Evolutionary conservation across 2,329 filamentous ascomycete genomes (phyloP), one percentile per base, ranked within the genome.

Genomic region (Claviceps paspali): DNA sequence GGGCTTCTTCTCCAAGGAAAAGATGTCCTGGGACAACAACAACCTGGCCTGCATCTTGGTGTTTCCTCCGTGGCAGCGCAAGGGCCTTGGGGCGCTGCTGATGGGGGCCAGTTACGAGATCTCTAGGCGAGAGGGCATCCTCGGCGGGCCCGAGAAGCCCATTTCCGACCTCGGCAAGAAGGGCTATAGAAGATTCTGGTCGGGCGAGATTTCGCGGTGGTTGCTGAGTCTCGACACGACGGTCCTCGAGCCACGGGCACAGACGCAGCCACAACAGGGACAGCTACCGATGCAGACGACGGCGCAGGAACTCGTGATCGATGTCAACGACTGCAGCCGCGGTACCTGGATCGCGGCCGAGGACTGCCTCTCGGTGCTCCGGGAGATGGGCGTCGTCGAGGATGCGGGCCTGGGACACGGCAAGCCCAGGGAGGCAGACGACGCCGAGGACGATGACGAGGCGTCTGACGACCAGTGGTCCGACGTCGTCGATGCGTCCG

Each of bases 1-100:
- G 1, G 91, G 91, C n/a, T 96, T 96, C 68, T 98, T 96, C 64
- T 92, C 83, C 45, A 96, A 98, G 55, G 91, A 98, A 59, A 96
- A 96, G 57, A 82, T 95, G 67, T 94, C 85, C 3, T 98, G 91
- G 88, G 91, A 98, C 52, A 87, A 88, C 51, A 96, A 98, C 59
- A 98, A 96, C 47, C 70, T 98, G 5, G 91, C 91, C 1, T 98
- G 91, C 54, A 98, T 98, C 48, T 68, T 96, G 6, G 73, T 96
- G 12, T 96, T 96, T 52, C 91, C 91, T 1, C 91, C 91, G 0
- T 96, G 88, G 76, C 88, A 96, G 59, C 79, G 82, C 44, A 86
- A 85, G 46, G 86, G 88, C 1, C 70, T 96, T 0, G 91, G 91
- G 0, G 77, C 84, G 36, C 63, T 96, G 35, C 68, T 98, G 23